Evolutionary conservation across 106 monocot genomes (phyloP).

Genomic region (Xerophyta viscosa): DNA sequence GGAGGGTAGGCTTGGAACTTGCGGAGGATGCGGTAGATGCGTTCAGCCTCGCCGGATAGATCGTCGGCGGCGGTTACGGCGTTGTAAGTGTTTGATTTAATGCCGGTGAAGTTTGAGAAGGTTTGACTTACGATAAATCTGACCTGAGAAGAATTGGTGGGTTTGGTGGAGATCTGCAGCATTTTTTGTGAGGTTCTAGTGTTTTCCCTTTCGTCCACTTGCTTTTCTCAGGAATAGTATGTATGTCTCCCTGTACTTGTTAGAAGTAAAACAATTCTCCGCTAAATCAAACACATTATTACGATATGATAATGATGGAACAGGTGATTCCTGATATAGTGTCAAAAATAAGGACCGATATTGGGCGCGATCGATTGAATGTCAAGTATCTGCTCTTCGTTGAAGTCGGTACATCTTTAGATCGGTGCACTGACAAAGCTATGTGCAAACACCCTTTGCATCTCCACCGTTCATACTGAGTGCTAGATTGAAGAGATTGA

Average conservation of each 20-base stretch:
- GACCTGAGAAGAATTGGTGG: background rate
- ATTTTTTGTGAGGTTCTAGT: too few relatives aligned
- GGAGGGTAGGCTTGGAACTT: slow-evolving; percentile 40
- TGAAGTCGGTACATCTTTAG: too few relatives aligned
- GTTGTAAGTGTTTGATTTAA: background rate
- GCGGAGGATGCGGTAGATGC: slow-evolving; percentile 70
- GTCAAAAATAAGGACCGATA: too few relatives aligned
- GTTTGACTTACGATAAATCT: background rate
- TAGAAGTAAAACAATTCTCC: slow-evolving; percentile 32
- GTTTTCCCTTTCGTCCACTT: too few relatives aligned
- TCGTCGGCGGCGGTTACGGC: slow-evolving; percentile 14
- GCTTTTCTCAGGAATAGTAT: slow-evolving; percentile 32
- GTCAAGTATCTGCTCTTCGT: too few relatives aligned
- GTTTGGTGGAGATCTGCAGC: background rate
- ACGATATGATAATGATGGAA: slow-evolving; percentile 53
- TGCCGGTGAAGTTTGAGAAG: background rate
- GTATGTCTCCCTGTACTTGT: slow-evolving; percentile 33
- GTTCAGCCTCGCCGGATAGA: slow-evolving; percentile 44
- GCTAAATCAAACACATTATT: slow-evolving; percentile 42
- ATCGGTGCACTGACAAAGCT: too few relatives aligned
- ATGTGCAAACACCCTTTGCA: slow-evolving; percentile 16
- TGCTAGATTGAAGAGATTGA: too few relatives aligned
- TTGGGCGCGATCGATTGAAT: too few relatives aligned
- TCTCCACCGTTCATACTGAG: too few relatives aligned
- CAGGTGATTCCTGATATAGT: slow-evolving; percentile 52